These are phyloP conservation scores for Plasmodium adleri DNA, from an alignment of 169 alveolate genomes.

Conservation along the genomic window DNA sequence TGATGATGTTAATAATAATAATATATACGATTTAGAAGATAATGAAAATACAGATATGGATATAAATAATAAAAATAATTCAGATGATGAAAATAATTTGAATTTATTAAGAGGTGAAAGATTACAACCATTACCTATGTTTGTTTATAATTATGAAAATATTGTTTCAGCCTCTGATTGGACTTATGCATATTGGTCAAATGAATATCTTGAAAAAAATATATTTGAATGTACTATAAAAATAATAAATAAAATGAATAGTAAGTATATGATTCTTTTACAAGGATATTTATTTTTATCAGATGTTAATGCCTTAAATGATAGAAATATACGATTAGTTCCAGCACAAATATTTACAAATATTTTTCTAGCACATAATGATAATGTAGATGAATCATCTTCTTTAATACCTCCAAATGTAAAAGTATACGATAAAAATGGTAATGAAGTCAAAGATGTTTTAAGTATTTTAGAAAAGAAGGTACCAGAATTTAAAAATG, in stretches of 20 bases:
- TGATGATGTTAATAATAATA: not conserved
- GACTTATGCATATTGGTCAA: slow-evolving; percentile 73
- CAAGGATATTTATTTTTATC: slow-evolving; percentile 77
- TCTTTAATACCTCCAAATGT: slow-evolving; percentile 60
- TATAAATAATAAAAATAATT: too few species aligned
- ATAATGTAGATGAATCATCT: slow-evolving; percentile 21
- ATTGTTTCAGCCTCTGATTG: slow-evolving; percentile 53
- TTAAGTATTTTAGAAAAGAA: slow-evolving; percentile 71
- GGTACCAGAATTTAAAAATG: slow-evolving; percentile 61
- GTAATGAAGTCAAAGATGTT: slow-evolving; percentile 64
- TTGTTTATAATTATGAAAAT: slow-evolving; percentile 66
- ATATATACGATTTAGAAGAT: too few species aligned
- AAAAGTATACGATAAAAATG: slow-evolving; percentile 71
- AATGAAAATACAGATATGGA: not conserved
- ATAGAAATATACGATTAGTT: slow-evolving; percentile 40
- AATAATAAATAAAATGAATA: slow-evolving; percentile 66
- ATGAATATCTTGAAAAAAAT: slow-evolving; percentile 20
- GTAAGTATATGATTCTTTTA: slow-evolving; percentile 68
- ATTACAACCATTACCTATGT: slow-evolving; percentile 62
- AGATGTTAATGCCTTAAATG: slow-evolving; percentile 22
- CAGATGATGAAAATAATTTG: slow-evolving; percentile 12
- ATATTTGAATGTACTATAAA: slow-evolving; percentile 73
- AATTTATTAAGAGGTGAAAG: slow-evolving; percentile 69
- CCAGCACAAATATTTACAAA: slow-evolving; percentile 75
- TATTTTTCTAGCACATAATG: slow-evolving; percentile 67